phyloP scores from a whole-genome alignment of 1,284 basidiomycete genomes.

The Sporisorium reilianum region DNA sequence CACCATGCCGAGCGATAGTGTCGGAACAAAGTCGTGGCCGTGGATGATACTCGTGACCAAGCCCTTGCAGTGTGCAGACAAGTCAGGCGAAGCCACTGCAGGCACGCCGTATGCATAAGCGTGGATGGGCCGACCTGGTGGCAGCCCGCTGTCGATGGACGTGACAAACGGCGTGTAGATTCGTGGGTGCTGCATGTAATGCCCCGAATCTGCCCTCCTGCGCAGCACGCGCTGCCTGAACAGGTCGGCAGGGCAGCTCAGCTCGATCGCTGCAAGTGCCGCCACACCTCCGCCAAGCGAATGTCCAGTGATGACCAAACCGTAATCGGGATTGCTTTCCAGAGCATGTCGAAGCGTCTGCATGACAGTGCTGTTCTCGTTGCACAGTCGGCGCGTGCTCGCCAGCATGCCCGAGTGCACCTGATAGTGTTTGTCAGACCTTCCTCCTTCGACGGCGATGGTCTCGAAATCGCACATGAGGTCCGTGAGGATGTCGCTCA shows the following conservation, averaged over 20 bases:
- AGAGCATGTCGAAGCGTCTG: constrained; percentile 71
- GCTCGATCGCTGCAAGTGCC: constrained; percentile 69
- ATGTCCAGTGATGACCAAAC: constrained; percentile 72
- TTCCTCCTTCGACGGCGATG: constrained; percentile 70
- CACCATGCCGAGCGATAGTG: constrained; percentile 71
- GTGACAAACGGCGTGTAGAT: constrained; percentile 72
- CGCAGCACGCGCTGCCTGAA: constrained; percentile 61
- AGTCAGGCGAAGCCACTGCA: constrained; percentile 69
- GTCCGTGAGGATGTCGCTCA: constrained; percentile 73
- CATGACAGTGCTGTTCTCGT: constrained; percentile 71
- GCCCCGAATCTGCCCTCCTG: constrained; percentile 12
- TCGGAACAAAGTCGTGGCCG: constrained; percentile 70
- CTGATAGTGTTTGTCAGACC: constrained; percentile 70
- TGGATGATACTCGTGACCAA: constrained; percentile 72
- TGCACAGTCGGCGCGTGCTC: constrained; percentile 70
- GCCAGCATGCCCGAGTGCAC: constrained; percentile 73
- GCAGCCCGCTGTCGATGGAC: constrained; percentile 68
- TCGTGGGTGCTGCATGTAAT: constrained; percentile 62
- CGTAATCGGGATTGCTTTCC: constrained; percentile 71
- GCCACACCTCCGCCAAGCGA: constrained; percentile 73
- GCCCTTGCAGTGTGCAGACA: constrained; percentile 70
- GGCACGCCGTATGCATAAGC: constrained; percentile 70
- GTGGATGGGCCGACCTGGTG: constrained; percentile 72
- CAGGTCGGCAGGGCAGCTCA: constrained; percentile 62
- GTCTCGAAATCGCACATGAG: constrained; percentile 72